phyloP scores from a whole-genome alignment of 2,329 filamentous ascomycete species.

The Aschersonia sp. region DNA sequence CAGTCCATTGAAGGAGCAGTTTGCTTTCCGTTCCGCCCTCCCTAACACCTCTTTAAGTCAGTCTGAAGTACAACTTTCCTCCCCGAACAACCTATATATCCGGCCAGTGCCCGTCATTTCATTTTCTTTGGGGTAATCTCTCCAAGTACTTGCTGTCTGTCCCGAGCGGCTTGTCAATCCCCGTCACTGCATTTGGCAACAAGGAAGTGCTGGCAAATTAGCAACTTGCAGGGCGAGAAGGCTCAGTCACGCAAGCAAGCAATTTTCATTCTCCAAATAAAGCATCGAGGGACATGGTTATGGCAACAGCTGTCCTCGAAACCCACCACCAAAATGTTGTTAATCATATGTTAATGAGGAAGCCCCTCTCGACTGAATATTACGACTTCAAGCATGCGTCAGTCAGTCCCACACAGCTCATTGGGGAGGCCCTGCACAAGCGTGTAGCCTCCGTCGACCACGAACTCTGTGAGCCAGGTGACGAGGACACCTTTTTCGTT shows the following conservation, averaged over 20 bases:
- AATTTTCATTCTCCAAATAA: neutral
- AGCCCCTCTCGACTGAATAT: conserved; percentile 22
- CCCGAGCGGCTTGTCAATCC: conserved; percentile 2
- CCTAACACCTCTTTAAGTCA: conserved; percentile 50
- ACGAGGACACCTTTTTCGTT: conserved; percentile 97
- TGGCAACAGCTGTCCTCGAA: conserved; percentile 46
- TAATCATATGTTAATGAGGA: conserved; percentile 31
- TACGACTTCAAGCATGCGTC: conserved; percentile 24
- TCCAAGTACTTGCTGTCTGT: neutral
- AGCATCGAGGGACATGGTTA: conserved; percentile 42
- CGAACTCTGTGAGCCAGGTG: conserved; percentile 77
- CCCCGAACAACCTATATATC: neutral
- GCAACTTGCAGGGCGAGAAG: neutral
- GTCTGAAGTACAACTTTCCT: conserved; percentile 1
- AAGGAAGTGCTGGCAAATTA: no score
- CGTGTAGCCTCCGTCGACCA: conserved; percentile 75
- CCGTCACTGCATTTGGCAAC: neutral
- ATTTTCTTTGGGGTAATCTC: neutral
- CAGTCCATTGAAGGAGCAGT: conserved; percentile 80
- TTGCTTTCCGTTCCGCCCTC: conserved; percentile 89
- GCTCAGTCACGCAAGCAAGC: neutral
- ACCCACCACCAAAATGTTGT: conserved; percentile 30
- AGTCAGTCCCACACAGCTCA: conserved; percentile 57
- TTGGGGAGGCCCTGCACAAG: conserved; percentile 73
- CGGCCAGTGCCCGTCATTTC: neutral